These are phyloP conservation scores for Rhynchospora tenuis DNA, from an alignment of 176 grass and related monocot genomes.

Conservation along the genomic window DNA sequence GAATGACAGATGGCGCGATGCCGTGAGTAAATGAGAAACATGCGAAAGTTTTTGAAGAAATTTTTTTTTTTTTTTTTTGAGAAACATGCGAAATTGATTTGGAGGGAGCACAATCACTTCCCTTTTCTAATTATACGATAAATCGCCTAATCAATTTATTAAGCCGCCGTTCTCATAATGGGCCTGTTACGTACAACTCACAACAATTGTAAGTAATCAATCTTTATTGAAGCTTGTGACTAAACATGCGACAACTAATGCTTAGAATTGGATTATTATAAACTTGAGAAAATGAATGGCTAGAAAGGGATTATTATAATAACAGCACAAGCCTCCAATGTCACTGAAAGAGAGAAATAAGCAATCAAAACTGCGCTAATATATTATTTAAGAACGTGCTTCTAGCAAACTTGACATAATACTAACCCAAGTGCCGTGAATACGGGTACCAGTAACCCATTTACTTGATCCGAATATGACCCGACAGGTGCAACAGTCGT, in stretches of 20 bases:
- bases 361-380: not conserved
- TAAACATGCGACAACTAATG: constrained; percentile 19
- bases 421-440: not conserved
- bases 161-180: constrained; percentile 14
- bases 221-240: not conserved
- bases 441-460: not conserved
- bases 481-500: not conserved
- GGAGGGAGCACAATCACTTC: too few species aligned
- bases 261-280: constrained; percentile 3
- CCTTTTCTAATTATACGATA: not conserved
- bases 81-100: too few species aligned
- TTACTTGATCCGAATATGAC: not conserved
- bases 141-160: not conserved
- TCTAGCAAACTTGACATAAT: not conserved
- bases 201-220: not conserved
- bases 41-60: too few species aligned
- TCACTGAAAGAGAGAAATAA: constrained; percentile 7
- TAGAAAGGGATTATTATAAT: constrained; percentile 2
- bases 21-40: too few species aligned
- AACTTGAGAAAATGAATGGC: constrained; percentile 15
- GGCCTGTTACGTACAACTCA: constrained; percentile 15
- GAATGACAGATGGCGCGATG: too few species aligned
- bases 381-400: constrained; percentile 5
- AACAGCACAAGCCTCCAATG: not conserved
- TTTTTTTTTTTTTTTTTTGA: too few species aligned